Evolutionary conservation across 176 grass and related monocot genomes (phyloP).

Genomic region (Aegilops umbellulata): DNA sequence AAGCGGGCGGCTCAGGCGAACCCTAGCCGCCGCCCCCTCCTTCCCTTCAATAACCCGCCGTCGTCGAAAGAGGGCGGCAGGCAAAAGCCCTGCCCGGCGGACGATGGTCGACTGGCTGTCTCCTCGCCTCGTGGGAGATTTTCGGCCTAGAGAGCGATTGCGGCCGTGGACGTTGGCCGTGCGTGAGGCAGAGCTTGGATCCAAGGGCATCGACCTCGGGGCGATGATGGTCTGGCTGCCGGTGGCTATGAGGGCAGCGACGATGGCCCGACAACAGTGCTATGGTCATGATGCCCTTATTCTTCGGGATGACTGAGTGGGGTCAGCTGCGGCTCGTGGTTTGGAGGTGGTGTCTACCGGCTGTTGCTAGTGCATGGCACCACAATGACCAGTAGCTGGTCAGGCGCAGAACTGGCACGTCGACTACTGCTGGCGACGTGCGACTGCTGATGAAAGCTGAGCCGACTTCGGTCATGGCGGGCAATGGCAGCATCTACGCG

Average conservation of each 20-base stretch:
- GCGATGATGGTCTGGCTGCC: background rate
- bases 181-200: background rate
- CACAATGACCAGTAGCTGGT: too few species aligned
- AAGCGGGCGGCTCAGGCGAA: background rate
- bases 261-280: background rate
- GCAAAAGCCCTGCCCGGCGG: background rate
- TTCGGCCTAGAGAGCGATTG: background rate
- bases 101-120: background rate
- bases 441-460: too few species aligned
- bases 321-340: too few species aligned
- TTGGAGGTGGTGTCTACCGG: too few species aligned
- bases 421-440: too few species aligned
- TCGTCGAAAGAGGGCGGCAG: background rate
- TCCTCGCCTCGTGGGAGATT: background rate
- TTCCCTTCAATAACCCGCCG: background rate
- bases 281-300: background rate
- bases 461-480: too few species aligned
- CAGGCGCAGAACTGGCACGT: too few species aligned
- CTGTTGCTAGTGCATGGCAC: too few species aligned
- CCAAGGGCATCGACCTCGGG: background rate
- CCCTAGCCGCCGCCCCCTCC: background rate
- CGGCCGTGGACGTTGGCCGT: background rate
- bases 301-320: too few species aligned
- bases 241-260: background rate
- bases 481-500: too few species aligned